Base-by-base conservation (phyloP, 257 asterid genomes). In the Plantago elongata region DNA sequence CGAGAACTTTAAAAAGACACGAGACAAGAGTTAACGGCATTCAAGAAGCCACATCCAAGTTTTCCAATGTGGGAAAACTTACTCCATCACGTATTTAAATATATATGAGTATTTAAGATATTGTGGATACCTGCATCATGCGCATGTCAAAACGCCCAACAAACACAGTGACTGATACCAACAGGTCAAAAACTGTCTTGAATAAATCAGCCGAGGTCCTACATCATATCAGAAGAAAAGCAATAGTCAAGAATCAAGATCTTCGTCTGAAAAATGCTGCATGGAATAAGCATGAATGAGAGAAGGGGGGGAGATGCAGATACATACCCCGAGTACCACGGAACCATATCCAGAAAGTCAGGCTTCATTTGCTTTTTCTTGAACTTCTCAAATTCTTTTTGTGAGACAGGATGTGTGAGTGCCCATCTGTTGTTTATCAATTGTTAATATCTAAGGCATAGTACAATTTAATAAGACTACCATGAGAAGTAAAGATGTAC, bases 91-190 rank as follows among this genome's bases (percentile, higher is more conserved):
- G 40, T 34, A 34, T 34, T 34, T 34, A 30, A 51, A 51, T 9
- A 52, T 5, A 18, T 27, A 9, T 15, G 59, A 54, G 57, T 52
- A 52, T 11, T 51, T 40, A 57, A 44, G 2, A n/a, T 17, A 37
- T 9, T 34, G 40, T 34, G 40, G 7, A 57, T 78, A 92, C 99
- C 97, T 93, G 97, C 99, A 93, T 84, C 96, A 89, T 93, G 42
- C 99, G 97, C 97, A 93, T 93, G 87, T 93, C 99, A 72, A 93
- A 93, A 68, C 99, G 99, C n/a, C 99, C 99, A 69, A 93, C 99
- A 76, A 93, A 93, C 55, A 93, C 86, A 42, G 99, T 89, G 52
- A 93, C 97, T 11, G 99, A 93, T 47, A 93, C 99, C 76, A 93
- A 78, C 52, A 93, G 86, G 78, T 93, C 99, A 81, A 93, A 93